Evolutionary conservation across 2,329 filamentous ascomycete genomes (phyloP), one percentile per base, ranked within the genome.

Genomic region (Fusarium redolens): DNA sequence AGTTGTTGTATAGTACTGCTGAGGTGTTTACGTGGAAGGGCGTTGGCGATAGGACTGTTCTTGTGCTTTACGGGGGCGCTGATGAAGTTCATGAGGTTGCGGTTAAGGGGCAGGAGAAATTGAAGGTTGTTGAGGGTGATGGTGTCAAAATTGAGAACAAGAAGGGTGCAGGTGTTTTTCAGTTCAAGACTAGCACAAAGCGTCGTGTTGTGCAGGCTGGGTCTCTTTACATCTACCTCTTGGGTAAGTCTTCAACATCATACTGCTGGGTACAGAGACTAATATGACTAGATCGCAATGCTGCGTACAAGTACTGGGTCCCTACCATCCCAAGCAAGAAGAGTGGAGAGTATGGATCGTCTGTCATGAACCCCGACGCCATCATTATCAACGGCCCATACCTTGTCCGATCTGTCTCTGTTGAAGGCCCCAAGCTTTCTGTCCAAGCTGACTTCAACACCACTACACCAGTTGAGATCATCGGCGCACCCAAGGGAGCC

Each of bases 391-490:
- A 91, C 67, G 91, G 88, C 0, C 88, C 89, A 14, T 92, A 93
- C 75, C 85, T 93, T 0, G 78, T 92, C 40, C 88, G 92, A 11
- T 89, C 87, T 0, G 90, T 90, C 0, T 85, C 85, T 5, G 79
- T 92, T 3, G 75, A 87, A 9, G 89, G 86, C 4, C 83, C 82
- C n/a, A 85, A 86, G 3, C 83, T 96, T 8, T 84, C 87, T 17
- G 79, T 96, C 5, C 88, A 87, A 7, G 93, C 91, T 6, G 93
- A 96, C 75, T 86, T 95, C 69, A 95, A 96, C 74, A 80, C 85
- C 1, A 94, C 92, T 0, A 90, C 91, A 0, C 77, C 87, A 0
- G 81, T 96, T 18, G 92, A 95, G 71, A 84, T 96, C 28, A 88
- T 94, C 37, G 90, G 92, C 7, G 90, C 88, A 0, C 86, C 89